These are phyloP conservation scores for Vigna angularis DNA, from an alignment of 306 rosid genomes.

Conservation along the genomic window DNA sequence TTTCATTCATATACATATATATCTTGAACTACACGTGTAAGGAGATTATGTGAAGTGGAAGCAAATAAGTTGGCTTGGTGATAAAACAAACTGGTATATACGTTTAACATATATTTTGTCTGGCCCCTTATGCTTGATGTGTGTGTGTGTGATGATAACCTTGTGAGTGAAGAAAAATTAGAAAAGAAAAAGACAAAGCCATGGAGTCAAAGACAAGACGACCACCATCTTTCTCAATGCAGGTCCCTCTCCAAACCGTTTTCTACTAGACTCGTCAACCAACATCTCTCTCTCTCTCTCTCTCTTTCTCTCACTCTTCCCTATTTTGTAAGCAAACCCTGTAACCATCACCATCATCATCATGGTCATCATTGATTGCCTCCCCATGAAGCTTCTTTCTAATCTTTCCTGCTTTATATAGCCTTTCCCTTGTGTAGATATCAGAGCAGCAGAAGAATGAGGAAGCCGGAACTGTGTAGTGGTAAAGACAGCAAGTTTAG, in stretches of 20 bases:
- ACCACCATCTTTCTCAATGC: constrained; percentile 51
- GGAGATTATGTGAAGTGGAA: constrained; percentile 87
- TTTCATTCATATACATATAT: constrained; percentile 33
- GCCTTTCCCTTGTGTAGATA: constrained; percentile 50
- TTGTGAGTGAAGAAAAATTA: constrained; percentile 71
- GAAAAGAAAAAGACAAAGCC: constrained; percentile 47
- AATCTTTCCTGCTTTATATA: constrained; percentile 60
- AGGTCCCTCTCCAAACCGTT: constrained; percentile 98
- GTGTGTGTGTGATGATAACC: constrained; percentile 53
- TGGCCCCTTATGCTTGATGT: constrained; percentile 41
- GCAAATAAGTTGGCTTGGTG: constrained; percentile 78
- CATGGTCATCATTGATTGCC: constrained; percentile 68
- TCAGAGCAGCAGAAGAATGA: constrained; percentile 61
- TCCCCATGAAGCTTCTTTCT: constrained; percentile 70
- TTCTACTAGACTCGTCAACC: constrained; percentile 95
- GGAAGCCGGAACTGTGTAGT: constrained; percentile 68
- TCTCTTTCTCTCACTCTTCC: constrained; percentile 57
- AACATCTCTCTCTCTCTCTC: constrained; percentile 44
- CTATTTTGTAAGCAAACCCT: constrained; percentile 96
- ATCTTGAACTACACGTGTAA: constrained; percentile 73
- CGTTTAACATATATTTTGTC: constrained; percentile 21
- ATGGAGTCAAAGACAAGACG: constrained; percentile 94
- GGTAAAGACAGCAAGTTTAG: constrained; percentile 59
- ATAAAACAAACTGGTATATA: constrained; percentile 56
- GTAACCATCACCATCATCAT: constrained; percentile 75